These are phyloP conservation scores for Russula sp. DNA, from an alignment of 768 basidiomycete genomes.

Conservation along the genomic window DNA sequence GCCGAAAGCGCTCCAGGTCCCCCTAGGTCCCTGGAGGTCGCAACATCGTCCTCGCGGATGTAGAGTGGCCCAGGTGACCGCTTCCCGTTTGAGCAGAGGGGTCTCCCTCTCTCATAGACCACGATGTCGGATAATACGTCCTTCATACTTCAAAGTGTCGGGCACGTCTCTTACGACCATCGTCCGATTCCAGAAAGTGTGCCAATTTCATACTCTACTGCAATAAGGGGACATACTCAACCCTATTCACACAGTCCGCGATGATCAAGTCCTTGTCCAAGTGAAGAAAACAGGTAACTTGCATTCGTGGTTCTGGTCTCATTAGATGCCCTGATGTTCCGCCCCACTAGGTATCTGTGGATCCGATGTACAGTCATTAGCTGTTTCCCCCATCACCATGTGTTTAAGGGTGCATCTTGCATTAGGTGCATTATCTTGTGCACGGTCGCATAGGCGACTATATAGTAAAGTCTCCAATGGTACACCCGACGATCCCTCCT, in stretches of 20 bases:
- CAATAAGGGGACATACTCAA: constrained; percentile 7
- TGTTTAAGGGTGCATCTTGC: constrained; percentile 10
- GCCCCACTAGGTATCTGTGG: constrained; percentile 81
- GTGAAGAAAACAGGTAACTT: constrained; percentile 88
- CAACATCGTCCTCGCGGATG: no score
- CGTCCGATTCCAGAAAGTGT: constrained; percentile 71
- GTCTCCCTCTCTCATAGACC: not conserved
- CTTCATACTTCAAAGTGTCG: constrained; percentile 69
- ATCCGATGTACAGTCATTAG: constrained; percentile 60
- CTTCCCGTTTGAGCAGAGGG: not conserved
- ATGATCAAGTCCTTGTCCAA: constrained; percentile 78
- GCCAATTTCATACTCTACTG: constrained; percentile 28
- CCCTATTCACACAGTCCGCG: constrained; percentile 47
- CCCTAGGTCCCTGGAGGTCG: no score
- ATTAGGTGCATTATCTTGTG: constrained; percentile 75
- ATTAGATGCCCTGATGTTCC: constrained; percentile 20
- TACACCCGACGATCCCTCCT: constrained; percentile 33
- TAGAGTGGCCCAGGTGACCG: no score
- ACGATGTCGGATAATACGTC: constrained; percentile 72
- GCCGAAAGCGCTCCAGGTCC: no score
- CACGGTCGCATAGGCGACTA: constrained; percentile 80
- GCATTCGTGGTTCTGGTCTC: constrained; percentile 3
- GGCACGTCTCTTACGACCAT: constrained; percentile 68
- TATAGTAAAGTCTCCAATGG: constrained; percentile 79
- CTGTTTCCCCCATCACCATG: constrained; percentile 23